Base-by-base conservation (phyloP, 176 grass and related monocot genomes). In the Eremochloa ophiuroides region DNA sequence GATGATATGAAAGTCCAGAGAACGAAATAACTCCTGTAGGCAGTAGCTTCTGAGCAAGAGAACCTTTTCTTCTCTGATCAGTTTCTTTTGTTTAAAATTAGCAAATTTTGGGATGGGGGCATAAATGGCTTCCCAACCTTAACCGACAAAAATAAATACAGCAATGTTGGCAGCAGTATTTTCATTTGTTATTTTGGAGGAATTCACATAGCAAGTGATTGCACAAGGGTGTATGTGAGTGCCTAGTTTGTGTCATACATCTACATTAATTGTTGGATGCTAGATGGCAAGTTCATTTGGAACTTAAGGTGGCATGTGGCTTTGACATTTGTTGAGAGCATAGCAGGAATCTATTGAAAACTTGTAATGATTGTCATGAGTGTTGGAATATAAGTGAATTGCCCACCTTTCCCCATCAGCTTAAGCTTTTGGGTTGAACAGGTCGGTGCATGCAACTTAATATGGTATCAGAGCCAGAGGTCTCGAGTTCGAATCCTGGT, bases 251-350 rank as follows among this genome's bases (percentile, higher is more conserved):
- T 18, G 18, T 47, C 37, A 69, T 40, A 60, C 62, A 77, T 22
- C 50, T 53, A 53, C 50, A 53, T 78, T 7, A 50, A 31, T 71
- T 58, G 28, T 85, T 78, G 66, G 35, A 69, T 86, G 37, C 68
- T 86, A 30, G 17, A 86, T 67, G 4, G 53, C 37, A 71, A 50
- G 41, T 78, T 33, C 12, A 29, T 69, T 61, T 72, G 67, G 12
- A 82, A 44, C 41, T 60, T 29, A 76, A 77, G 55, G 55, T 77
- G 35, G 3, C 37, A 28, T 61, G 9, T 42, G 37, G 9, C 74
- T 34, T 79, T 2, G 20, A 51, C 7, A 66, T 37, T 30, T 51
- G 12, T 6, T 67, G 77, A 67, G 29, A 66, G 42, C 23, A n/a
- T 78, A 42, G 11, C 26, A 29, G 15, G 75, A 78, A 31, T 46